Conservation (phyloP, 345 rosid genomes). For the Draba incana region DNA sequence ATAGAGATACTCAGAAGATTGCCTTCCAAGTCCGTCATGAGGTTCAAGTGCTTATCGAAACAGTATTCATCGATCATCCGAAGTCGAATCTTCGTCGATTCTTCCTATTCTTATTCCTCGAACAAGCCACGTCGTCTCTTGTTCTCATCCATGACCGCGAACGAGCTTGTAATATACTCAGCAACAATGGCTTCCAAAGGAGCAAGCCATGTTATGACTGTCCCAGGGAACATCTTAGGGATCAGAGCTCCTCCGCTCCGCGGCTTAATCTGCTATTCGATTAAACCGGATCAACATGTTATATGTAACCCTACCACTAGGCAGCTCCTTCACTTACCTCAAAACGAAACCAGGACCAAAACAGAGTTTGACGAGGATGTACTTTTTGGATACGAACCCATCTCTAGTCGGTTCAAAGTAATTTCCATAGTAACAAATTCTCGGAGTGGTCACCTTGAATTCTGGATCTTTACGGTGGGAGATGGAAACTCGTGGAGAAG, state of each 20-base stretch:
- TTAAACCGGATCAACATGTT: background rate
- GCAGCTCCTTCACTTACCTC: background rate
- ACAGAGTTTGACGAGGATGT: background rate
- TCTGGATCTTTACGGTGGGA: background rate
- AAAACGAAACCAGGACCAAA: background rate
- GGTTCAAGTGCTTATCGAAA: background rate
- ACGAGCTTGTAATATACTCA: background rate
- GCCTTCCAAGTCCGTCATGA: background rate
- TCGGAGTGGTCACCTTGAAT: background rate
- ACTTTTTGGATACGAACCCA: conserved; percentile 4
- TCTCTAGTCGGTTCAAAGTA: background rate
- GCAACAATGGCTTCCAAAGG: background rate
- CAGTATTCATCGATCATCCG: background rate
- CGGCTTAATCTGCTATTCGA: background rate
- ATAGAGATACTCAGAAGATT: conserved; percentile 1
- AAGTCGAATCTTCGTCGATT: background rate
- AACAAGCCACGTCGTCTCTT: background rate
- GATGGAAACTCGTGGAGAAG: conserved; percentile 1
- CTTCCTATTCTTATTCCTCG: background rate
- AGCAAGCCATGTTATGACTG: background rate
- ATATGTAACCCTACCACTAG: background rate
- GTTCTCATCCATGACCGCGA: background rate
- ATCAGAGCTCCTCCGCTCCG: background rate
- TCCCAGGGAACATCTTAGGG: background rate
- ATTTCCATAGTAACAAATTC: background rate